Conservation (phyloP, 345 rosid genomes). For the Euclidium syriacum region DNA sequence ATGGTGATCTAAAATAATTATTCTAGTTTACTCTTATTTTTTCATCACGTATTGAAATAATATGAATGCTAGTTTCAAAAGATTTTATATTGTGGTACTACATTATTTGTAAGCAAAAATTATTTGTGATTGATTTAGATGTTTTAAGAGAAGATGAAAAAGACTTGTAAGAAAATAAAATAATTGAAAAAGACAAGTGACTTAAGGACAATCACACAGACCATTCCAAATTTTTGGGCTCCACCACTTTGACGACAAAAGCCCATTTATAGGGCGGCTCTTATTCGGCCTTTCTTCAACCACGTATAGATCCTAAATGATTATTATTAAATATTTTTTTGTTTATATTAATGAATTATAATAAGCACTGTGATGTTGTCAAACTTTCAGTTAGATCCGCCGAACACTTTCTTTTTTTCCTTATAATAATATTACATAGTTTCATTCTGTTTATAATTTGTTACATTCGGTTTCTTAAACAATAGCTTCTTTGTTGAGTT, state of each 20-base stretch:
- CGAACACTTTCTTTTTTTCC: neutral
- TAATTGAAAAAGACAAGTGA: conserved; percentile 17
- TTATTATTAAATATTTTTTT: neutral
- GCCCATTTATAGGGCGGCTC: conserved; percentile 25
- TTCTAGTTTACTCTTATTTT: too few species aligned
- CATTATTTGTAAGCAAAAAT: neutral
- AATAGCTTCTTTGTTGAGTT: neutral
- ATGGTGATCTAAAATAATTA: too few species aligned
- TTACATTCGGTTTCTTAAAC: neutral
- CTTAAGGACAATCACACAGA: conserved; percentile 5
- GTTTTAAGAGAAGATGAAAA: neutral
- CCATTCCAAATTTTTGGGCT: conserved; percentile 15
- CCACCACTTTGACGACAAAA: conserved; percentile 29
- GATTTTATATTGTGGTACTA: too few species aligned
- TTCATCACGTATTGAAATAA: too few species aligned
- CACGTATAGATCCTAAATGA: conserved; percentile 1
- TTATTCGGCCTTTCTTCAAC: conserved; percentile 16
- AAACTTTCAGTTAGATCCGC: conserved; percentile 15
- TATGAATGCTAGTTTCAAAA: too few species aligned
- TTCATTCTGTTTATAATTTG: neutral
- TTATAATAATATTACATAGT: neutral
- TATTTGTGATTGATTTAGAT: neutral
- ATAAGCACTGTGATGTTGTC: conserved; percentile 11
- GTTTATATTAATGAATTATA: neutral
- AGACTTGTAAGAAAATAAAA: neutral